Base-by-base conservation (phyloP, 345 rosid genomes). In the Eucalyptus albens region DNA sequence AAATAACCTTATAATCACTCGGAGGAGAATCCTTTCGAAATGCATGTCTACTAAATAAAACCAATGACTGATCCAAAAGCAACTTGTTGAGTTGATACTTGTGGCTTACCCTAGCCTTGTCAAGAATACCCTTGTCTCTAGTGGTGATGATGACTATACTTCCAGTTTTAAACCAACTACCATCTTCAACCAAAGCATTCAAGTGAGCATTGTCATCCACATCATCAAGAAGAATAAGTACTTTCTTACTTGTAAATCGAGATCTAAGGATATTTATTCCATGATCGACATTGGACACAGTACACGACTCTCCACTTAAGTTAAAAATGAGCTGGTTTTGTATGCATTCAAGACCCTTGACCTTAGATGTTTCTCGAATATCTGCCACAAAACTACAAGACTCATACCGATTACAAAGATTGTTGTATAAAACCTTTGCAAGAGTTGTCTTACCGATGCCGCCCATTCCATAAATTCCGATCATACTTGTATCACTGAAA, bases 271-370 rank as follows among this genome's bases (percentile, higher is more conserved):
- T 1, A 15, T 3, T 1, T 1, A n/a, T 65, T 65, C 77, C 77
- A 0, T 65, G 2, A 1, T 65, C 21, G 3, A n/a, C 77, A 15
- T n/a, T n/a, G 4, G 77, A 15, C 21, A 65, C 77, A 7, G 2
- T 3, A 15, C 3, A 15, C 0, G 2, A n/a, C 0, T 12, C 16
- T 50, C 51, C 6, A 50, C 51, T 14, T 50, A 50, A 0, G 16
- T 50, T 0, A 50, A 2, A 50, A 50, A 14, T 14, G 51, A 50
- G 51, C 51, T 50, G 16, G 17, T 50, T 15, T 50, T 50, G 51
- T 14, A 50, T 14, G 51, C 17, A 5, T 50, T 50, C 51, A 50
- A 50, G 16, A 14, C 17, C 16, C 51, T 50, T 50, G 7, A 5
- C 1, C 51, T 14, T 11, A 47, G 13, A 3, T 47, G 4, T 47